These are phyloP conservation scores for Cadophora sp. DNA, from an alignment of 2,329 filamentous ascomycete species.

Conservation along the genomic window DNA sequence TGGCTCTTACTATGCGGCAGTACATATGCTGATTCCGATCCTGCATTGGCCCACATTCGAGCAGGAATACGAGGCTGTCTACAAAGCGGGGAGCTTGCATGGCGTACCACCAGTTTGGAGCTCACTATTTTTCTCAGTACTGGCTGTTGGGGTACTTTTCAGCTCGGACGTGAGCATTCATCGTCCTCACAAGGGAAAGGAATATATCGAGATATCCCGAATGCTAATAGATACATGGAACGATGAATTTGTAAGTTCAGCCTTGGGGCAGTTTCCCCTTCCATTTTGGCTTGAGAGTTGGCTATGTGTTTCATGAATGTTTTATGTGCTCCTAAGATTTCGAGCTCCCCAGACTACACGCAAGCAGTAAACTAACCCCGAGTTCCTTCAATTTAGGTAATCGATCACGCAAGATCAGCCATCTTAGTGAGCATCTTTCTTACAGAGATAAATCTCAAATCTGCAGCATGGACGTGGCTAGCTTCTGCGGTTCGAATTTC, in stretches of 20 bases:
- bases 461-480: constrained; percentile 86
- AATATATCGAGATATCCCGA: constrained; percentile 75
- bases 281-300: background rate
- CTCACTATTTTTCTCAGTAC: constrained; percentile 80
- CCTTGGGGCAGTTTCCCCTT: too few species aligned
- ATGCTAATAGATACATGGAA: constrained; percentile 81
- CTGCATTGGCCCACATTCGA: constrained; percentile 88
- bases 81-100: constrained; percentile 67
- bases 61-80: constrained; percentile 77
- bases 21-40: constrained; percentile 84
- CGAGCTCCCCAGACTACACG: background rate
- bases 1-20: constrained; percentile 74
- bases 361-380: background rate
- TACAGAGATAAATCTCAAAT: constrained; percentile 85
- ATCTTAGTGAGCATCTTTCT: constrained; percentile 80
- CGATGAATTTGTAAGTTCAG: constrained; percentile 65
- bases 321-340: background rate
- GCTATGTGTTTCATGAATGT: background rate
- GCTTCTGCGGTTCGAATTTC: constrained; percentile 79
- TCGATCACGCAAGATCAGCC: constrained; percentile 77
- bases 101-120: constrained; percentile 73
- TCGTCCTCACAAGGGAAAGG: constrained; percentile 62
- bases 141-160: constrained; percentile 84
- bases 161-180: constrained; percentile 61
- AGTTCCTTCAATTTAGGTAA: constrained; percentile 30